Conservation (phyloP, 176 grass and related monocot species). For the Oryza glumipatula region DNA sequence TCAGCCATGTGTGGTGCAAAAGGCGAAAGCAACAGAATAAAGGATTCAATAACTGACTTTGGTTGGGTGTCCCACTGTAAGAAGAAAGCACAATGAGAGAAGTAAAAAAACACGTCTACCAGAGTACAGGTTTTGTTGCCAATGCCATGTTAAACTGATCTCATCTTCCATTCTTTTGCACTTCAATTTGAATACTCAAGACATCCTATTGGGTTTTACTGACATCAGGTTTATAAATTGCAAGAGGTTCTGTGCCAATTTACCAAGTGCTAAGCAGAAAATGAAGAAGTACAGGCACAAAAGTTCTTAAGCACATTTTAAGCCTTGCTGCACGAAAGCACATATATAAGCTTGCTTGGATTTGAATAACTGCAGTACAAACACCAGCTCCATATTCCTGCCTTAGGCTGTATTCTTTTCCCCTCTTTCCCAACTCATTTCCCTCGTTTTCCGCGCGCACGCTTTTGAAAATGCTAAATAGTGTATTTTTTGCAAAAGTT, state of each 20-base stretch:
- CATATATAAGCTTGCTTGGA: not conserved
- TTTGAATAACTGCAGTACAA: not conserved
- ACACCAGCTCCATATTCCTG: not conserved
- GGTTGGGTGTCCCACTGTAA: conserved; percentile 80
- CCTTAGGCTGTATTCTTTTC: not conserved
- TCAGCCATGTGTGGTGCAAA: conserved; percentile 90
- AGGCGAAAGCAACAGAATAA: conserved; percentile 85
- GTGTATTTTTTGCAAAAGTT: too few species aligned
- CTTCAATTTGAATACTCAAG: not conserved
- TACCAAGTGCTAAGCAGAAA: not conserved
- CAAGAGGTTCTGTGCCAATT: not conserved
- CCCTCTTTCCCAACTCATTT: too few species aligned
- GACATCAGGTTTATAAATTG: not conserved
- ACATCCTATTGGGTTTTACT: not conserved
- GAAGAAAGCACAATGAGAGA: conserved; percentile 10
- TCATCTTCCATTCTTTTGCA: not conserved
- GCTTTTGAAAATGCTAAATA: too few species aligned
- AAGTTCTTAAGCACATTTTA: not conserved
- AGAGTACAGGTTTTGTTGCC: not conserved
- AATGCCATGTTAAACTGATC: not conserved
- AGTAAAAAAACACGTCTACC: not conserved
- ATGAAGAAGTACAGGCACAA: too few species aligned
- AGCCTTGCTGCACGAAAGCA: too few species aligned
- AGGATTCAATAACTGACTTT: conserved; percentile 66
- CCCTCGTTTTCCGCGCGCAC: too few species aligned